A percentile compares a stretch with the other conserved stretches of the same genome.
Conservation (phyloP, 306 rosid genomes). For the Urtica urens region DNA sequence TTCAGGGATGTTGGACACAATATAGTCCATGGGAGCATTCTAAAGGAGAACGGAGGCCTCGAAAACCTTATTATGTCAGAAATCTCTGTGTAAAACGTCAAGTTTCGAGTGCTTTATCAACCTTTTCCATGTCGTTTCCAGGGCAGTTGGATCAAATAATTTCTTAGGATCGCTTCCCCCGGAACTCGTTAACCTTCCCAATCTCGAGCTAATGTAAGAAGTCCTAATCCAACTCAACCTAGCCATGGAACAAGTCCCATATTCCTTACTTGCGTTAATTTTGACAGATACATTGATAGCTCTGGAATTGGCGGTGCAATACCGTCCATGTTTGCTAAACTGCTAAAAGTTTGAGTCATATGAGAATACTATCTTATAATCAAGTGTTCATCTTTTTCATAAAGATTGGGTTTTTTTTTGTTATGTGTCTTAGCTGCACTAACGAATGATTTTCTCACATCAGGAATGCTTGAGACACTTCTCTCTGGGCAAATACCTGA, state of each 20-base stretch:
- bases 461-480: conserved; percentile 15
- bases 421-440: not conserved
- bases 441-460: not conserved
- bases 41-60: conserved; percentile 25
- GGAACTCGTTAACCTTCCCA: conserved; percentile 18
- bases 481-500: conserved; percentile 21
- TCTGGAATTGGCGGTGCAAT: conserved; percentile 22
- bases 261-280: not conserved
- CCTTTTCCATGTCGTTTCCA: conserved; percentile 4
- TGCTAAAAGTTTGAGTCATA: conserved; percentile 6
- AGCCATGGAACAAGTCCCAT: not conserved
- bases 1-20: conserved; percentile 17
- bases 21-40: conserved; percentile 14
- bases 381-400: not conserved
- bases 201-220: conserved; percentile 14
- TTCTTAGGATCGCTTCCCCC: conserved; percentile 22
- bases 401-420: not conserved
- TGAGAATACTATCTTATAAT: conserved; percentile 3
- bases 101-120: not conserved
- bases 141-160: conserved; percentile 13
- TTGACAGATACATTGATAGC: conserved; percentile 12
- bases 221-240: not conserved
- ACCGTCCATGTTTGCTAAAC: conserved; percentile 20
- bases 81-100: not conserved
- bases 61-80: conserved; percentile 5